These are phyloP conservation scores for Annona squamosa DNA, from an alignment of 164 flowering plant species.

Conservation along the genomic window DNA sequence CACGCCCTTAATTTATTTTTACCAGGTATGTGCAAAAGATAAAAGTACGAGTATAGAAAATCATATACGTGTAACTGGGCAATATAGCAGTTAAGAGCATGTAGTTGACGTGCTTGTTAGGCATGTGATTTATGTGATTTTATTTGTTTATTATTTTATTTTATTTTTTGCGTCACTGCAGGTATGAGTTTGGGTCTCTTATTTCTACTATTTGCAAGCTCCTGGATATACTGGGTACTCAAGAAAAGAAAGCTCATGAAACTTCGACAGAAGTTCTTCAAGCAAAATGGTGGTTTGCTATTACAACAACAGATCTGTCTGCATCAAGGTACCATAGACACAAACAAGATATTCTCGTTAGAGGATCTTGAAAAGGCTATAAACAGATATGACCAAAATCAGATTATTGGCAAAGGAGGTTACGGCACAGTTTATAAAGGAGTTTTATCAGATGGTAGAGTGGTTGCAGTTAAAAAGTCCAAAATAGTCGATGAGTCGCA, in stretches of 20 bases:
- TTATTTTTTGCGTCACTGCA: not conserved
- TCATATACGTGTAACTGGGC: not conserved
- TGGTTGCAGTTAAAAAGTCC: slow-evolving; percentile 17
- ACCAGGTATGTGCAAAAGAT: not conserved
- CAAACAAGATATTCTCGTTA: not conserved
- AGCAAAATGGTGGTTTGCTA: slow-evolving; percentile 6
- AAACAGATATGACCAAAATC: slow-evolving; percentile 9
- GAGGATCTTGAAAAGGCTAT: slow-evolving; percentile 15
- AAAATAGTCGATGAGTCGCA: slow-evolving; percentile 5
- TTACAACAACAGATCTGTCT: slow-evolving; percentile 1
- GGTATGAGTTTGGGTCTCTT: not conserved
- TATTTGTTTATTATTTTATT: not conserved
- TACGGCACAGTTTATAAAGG: slow-evolving; percentile 20
- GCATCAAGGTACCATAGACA: not conserved
- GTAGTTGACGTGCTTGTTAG: too few species aligned
- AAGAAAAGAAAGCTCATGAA: slow-evolving; percentile 8
- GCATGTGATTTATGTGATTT: too few species aligned
- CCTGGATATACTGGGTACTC: slow-evolving; percentile 5
- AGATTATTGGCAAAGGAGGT: slow-evolving; percentile 15
- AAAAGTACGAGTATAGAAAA: not conserved
- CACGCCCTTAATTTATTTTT: too few species aligned
- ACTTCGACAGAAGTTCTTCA: slow-evolving; percentile 5
- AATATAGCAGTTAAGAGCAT: too few species aligned
- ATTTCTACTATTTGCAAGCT: not conserved
- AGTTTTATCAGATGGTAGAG: slow-evolving; percentile 8